Evolutionary conservation across 1,139 yeast species (phyloP).

Genomic region (Suhomyces terraborum): DNA sequence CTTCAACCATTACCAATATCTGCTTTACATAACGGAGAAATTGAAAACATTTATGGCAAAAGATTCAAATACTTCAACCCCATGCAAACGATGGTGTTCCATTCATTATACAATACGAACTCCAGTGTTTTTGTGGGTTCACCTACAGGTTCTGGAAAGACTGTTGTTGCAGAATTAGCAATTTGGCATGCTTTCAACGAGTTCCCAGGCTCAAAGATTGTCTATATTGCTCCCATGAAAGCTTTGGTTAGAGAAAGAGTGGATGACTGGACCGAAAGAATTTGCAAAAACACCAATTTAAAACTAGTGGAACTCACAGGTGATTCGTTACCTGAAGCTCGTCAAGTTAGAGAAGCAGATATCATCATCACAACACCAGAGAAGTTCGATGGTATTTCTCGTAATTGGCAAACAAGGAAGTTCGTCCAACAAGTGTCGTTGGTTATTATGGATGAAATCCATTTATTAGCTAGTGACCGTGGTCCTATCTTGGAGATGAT

Average conservation of each 20-base stretch:
- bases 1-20: conserved; percentile 84
- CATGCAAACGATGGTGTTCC: conserved; percentile 97
- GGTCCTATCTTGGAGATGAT: conserved; percentile 98
- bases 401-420: conserved; percentile 95
- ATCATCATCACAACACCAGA: conserved; percentile 97
- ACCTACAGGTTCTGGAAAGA: conserved; percentile 98
- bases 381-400: conserved; percentile 97
- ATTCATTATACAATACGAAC: conserved; percentile 77
- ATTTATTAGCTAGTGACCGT: conserved; percentile 93
- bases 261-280: conserved; percentile 84
- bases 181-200: conserved; percentile 92
- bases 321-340: conserved; percentile 89
- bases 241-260: conserved; percentile 96
- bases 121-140: conserved; percentile 91
- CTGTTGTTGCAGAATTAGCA: conserved; percentile 95
- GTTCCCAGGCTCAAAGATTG: conserved; percentile 80
- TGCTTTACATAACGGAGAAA: conserved; percentile 68
- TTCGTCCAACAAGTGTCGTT: conserved; percentile 90
- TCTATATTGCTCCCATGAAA: conserved; percentile 98
- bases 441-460: conserved; percentile 97
- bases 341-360: conserved; percentile 84
- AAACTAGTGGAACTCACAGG: conserved; percentile 93
- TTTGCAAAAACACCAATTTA: conserved; percentile 62
- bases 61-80: conserved; percentile 91
- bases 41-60: conserved; percentile 66